Base-by-base conservation (phyloP, 176 grass and related monocot species). In the Bromus sterilis region DNA sequence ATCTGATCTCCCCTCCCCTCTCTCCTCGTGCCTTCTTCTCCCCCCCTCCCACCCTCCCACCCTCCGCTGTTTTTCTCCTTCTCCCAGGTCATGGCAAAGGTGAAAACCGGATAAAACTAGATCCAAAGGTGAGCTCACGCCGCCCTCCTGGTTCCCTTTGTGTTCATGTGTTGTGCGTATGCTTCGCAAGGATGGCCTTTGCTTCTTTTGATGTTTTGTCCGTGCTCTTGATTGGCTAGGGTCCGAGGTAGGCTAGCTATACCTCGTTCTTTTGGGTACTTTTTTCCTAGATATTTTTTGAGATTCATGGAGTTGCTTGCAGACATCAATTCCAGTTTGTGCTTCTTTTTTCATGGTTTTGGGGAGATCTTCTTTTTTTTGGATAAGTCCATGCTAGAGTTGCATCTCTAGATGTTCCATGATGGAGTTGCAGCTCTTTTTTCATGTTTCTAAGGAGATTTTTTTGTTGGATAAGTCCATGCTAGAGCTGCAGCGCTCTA, bases 81-180 rank as follows among this genome's bases (percentile, higher is more conserved):
- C 79, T 86, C 78, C 82, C 48, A 84, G 78, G 78, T 82, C 79
- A 86, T 84, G 57, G 88, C 78, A 85, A 85, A 82, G 85, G 78
- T 63, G 78, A 29, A 57, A 58, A 25, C 14, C 78, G 72, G 43
- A 79, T 40, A 48, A 25, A 82, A 89, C 14, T 71, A 86, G 46
- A n/a, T n/a, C n/a, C 85, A 46, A 81, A 83, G 91, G 88, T 93
- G 82, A 67, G 91, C 60, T 93, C 80, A 28, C 49, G 41, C 55
- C 69, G n/a, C 39, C 40, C 30, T 59, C 15, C 35, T 55, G 39
- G 25, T 32, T 28, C 23, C 53, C 60, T 28, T 7, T 49, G 9
- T 58, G 57, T 81, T 71, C 71, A 20, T 65, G 4, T 2, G 5
- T 39, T 62, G 33, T 26, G 69, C 76, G 7, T 35, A 2, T 65